phyloP scores from a whole-genome alignment of 192 early-diverging fungal genomes.

The Coemansia sp. region DNA sequence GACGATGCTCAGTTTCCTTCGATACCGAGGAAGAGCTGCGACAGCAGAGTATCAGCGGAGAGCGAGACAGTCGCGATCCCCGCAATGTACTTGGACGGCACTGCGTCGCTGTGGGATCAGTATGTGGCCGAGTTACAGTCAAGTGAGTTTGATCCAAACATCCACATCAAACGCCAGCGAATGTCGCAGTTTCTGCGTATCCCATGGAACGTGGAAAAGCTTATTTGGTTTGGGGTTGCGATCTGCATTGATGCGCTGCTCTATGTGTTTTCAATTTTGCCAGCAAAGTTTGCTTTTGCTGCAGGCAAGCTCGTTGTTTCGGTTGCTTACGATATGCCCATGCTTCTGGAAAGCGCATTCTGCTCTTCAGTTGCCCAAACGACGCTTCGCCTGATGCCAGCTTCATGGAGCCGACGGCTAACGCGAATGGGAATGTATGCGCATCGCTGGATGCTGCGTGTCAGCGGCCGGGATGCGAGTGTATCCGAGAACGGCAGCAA shows the following conservation, averaged over 20 bases:
- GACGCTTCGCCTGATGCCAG: slow-evolving; percentile 15
- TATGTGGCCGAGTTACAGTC: slow-evolving; percentile 50
- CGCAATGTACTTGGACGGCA: slow-evolving; percentile 46
- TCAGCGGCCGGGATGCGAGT: slow-evolving; percentile 14
- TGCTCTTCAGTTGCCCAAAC: slow-evolving; percentile 10
- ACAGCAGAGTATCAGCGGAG: slow-evolving; percentile 6
- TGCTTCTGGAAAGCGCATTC: slow-evolving; percentile 10
- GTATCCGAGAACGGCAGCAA: neutral
- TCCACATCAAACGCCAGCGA: slow-evolving; percentile 84
- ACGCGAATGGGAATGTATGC: slow-evolving; percentile 7
- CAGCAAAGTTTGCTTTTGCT: slow-evolving; percentile 79
- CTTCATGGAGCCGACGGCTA: slow-evolving; percentile 22
- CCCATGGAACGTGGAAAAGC: slow-evolving; percentile 89
- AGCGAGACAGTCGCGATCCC: slow-evolving; percentile 33
- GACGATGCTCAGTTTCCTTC: neutral
- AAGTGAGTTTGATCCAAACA: slow-evolving; percentile 67
- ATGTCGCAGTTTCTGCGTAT: slow-evolving; percentile 86
- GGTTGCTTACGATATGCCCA: slow-evolving; percentile 18
- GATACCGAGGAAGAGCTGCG: neutral
- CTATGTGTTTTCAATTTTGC: slow-evolving; percentile 93
- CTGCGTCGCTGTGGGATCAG: slow-evolving; percentile 54
- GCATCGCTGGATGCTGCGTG: slow-evolving; percentile 1
- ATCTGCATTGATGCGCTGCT: slow-evolving; percentile 96
- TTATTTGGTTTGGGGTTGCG: slow-evolving; percentile 87
- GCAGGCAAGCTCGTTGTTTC: slow-evolving; percentile 29